Evolutionary conservation across 805 yeast species (phyloP), one percentile per base, ranked within the genome.

Genomic region (Kodamaea kaohsiungensis): DNA sequence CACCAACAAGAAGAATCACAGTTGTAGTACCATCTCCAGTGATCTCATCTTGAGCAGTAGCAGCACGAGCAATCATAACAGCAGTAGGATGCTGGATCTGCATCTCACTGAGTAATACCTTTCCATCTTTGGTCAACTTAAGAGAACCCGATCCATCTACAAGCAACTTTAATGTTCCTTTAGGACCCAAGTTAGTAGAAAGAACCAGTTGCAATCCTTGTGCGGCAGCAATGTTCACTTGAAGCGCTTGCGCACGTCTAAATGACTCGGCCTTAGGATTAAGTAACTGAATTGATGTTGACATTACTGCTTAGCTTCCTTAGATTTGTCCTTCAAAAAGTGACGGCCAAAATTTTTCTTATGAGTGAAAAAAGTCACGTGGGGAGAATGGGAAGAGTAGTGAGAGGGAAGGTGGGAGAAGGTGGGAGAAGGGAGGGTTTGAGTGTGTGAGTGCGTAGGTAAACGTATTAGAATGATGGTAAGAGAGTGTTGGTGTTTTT

Each of bases 21-120:
- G 97, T 88, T 5, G 98, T 93, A 53, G 99, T 95, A 59, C 99
- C 99, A 72, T 95, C 99, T 49, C 99, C 99, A n/a, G 98, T 89
- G 67, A 95, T 91, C 72, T 95, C 99, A 71, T 95, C 99, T 73
- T 95, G 99, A 0, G 99, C 98, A 46, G 97, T 85, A 49, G 99
- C 99, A 12, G 98, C 99, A 60, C 98, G 82, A 2, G 99, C 96
- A 59, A 76, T 75, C 79, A 75, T 75, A 43, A 77, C 79, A 1
- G 80, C 80, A 5, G 80, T 77, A 9, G 81, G 80, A 55, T 77
- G 79, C 60, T 77, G 80, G 72, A 93, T 93, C 75, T 95, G 99
- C 99, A 95, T 95, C 68, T 95, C 99, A 42, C 89, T 83, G 56
- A 95, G 78, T 53, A 95, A 77, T 7, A 95, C 98, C 68, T 93